These are phyloP conservation scores for Bryoerythrophyllum caledonicum DNA, from an alignment of 225 moss, liverwort and hornwort genomes.

Conservation along the genomic window DNA sequence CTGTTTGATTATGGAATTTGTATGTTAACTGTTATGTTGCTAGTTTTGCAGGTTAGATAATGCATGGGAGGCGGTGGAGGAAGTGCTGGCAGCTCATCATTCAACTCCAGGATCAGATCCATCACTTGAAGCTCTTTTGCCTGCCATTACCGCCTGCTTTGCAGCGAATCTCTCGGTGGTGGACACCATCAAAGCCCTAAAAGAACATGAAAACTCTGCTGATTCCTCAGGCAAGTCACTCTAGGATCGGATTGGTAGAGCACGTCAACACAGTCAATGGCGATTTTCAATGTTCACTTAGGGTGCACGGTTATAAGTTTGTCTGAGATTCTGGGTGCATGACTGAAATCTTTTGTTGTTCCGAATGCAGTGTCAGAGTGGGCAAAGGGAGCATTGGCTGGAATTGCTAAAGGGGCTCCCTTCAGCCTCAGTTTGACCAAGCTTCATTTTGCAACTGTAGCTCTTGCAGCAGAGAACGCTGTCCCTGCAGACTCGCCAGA, in stretches of 20 bases:
- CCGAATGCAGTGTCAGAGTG: slow-evolving; percentile 64
- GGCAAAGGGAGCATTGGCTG: slow-evolving; percentile 79
- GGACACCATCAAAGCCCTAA: slow-evolving; percentile 62
- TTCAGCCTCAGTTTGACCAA: slow-evolving; percentile 80
- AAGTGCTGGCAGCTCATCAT: slow-evolving; percentile 57
- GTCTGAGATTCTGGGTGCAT: background rate
- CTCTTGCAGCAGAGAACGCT: slow-evolving; percentile 49
- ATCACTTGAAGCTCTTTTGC: slow-evolving; percentile 63
- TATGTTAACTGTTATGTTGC: slow-evolving; percentile 4
- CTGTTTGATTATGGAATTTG: background rate
- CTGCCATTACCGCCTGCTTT: slow-evolving; percentile 78
- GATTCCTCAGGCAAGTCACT: slow-evolving; percentile 56
- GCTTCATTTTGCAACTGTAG: slow-evolving; percentile 63
- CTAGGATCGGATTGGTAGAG: background rate
- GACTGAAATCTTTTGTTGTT: slow-evolving; percentile 22
- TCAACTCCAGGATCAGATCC: slow-evolving; percentile 58
- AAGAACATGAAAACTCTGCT: slow-evolving; percentile 54
- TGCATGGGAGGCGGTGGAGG: slow-evolving; percentile 62
- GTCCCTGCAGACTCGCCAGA: slow-evolving; percentile 37
- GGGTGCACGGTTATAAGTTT: background rate
- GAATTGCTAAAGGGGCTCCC: slow-evolving; percentile 76
- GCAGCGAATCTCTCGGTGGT: slow-evolving; percentile 56
- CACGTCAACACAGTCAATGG: background rate
- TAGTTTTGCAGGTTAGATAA: slow-evolving; percentile 57
- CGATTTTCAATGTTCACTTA: background rate